Conservation (phyloP, 2,329 filamentous ascomycete genomes). For the Nannizziopsis barbatae region DNA sequence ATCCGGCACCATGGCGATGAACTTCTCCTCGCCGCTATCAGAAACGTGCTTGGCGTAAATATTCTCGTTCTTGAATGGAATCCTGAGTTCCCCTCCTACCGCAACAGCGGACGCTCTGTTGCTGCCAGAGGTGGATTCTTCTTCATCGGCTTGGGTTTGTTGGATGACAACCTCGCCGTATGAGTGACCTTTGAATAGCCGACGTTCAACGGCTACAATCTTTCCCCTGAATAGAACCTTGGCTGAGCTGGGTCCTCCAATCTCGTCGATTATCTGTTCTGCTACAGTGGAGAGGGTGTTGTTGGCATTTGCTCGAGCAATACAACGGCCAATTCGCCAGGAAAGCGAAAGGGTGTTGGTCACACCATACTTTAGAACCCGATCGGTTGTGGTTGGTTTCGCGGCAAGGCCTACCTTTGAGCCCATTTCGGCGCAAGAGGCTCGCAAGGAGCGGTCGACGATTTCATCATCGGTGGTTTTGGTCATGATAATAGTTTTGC, state of each 20-base stretch:
- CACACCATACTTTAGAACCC: slow-evolving; percentile 28
- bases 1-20: slow-evolving; percentile 45
- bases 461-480: slow-evolving; percentile 33
- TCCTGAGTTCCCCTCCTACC: slow-evolving; percentile 22
- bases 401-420: slow-evolving; percentile 33
- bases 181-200: slow-evolving; percentile 45
- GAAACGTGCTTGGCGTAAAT: slow-evolving; percentile 44
- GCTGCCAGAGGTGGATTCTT: slow-evolving; percentile 19
- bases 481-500: slow-evolving; percentile 37
- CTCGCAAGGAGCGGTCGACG: slow-evolving; percentile 35
- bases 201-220: slow-evolving; percentile 49
- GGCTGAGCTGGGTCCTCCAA: slow-evolving; percentile 43
- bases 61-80: slow-evolving; percentile 66
- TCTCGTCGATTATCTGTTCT: slow-evolving; percentile 48
- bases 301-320: slow-evolving; percentile 40
- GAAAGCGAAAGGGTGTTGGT: slow-evolving; percentile 35
- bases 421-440: slow-evolving; percentile 34
- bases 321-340: slow-evolving; percentile 49
- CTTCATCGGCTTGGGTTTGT: slow-evolving; percentile 33
- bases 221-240: slow-evolving; percentile 54
- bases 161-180: slow-evolving; percentile 51
- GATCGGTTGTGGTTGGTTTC: slow-evolving; percentile 31
- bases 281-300: slow-evolving; percentile 46
- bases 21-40: slow-evolving; percentile 22
- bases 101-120: slow-evolving; percentile 6